Percentiles rank a stretch among this genome's conserved stretches.
These are phyloP conservation scores for Saccharomycopsis sp. DNA, from an alignment of 805 yeast genomes.

Conservation along the genomic window DNA sequence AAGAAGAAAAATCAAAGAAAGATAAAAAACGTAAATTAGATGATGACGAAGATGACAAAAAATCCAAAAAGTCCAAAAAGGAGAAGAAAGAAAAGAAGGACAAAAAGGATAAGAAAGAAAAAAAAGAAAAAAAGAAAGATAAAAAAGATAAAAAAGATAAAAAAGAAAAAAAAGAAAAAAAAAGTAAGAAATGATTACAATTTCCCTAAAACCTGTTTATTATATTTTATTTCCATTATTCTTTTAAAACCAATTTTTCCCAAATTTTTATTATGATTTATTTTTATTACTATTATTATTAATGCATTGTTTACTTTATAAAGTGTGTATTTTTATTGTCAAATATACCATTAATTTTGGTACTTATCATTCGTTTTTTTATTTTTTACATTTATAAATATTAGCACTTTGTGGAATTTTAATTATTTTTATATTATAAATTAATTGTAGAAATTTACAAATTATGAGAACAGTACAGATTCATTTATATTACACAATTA, in stretches of 20 bases:
- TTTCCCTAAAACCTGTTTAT: no score
- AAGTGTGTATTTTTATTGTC: neutral
- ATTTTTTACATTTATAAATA: no score
- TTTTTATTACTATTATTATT: neutral
- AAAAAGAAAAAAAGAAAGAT: conserved; percentile 14
- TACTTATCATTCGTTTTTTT: neutral
- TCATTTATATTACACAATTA: no score
- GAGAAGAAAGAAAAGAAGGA: conserved; percentile 8
- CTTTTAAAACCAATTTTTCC: neutral
- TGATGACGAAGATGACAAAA: conserved; percentile 27
- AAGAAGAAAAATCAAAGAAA: no score
- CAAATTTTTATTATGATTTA: neutral
- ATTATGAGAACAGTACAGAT: no score
- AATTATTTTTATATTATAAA: conserved; percentile 4
- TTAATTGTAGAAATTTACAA: no score
- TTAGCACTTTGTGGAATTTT: no score
- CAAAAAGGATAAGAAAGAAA: conserved; percentile 12
- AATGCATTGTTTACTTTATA: neutral
- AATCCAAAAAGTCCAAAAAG: conserved; percentile 25
- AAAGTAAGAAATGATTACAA: conserved; percentile 1
- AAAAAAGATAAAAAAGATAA: conserved; percentile 13
- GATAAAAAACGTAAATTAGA: conserved; percentile 25
- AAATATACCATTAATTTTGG: neutral
- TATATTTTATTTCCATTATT: neutral
- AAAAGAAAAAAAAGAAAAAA: conserved; percentile 11